Percentiles rank a stretch among this genome's conserved stretches.
Evolutionary conservation across 352 stramenopile genomes (phyloP).

Genomic region (Saprolegnia parasitica): DNA sequence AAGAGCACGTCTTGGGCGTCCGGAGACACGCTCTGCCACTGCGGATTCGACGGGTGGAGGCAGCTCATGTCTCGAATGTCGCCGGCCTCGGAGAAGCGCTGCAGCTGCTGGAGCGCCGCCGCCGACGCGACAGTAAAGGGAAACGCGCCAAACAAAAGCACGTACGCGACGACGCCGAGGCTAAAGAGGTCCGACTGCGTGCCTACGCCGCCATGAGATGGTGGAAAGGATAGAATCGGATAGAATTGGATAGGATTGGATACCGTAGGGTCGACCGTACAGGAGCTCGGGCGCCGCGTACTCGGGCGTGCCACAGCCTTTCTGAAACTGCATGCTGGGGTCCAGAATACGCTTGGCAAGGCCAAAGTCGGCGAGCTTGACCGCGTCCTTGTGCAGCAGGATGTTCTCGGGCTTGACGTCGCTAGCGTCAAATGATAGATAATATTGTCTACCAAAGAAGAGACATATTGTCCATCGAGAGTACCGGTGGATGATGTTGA

Average conservation of each 20-base stretch:
- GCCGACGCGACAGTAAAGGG: slow-evolving; percentile 74
- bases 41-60: slow-evolving; percentile 46
- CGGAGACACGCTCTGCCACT: slow-evolving; percentile 51
- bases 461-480: neutral
- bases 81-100: slow-evolving; percentile 52
- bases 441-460: neutral
- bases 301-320: slow-evolving; percentile 69
- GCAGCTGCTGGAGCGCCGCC: slow-evolving; percentile 52
- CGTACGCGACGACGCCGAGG: slow-evolving; percentile 71
- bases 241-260: too few relatives aligned
- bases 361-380: slow-evolving; percentile 78
- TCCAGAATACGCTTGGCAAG: slow-evolving; percentile 61
- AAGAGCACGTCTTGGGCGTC: slow-evolving; percentile 59
- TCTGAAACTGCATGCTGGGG: slow-evolving; percentile 46
- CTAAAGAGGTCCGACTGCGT: slow-evolving; percentile 78
- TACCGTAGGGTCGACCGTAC: slow-evolving; percentile 54
- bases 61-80: slow-evolving; percentile 82
- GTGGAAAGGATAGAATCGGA: neutral
- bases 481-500: slow-evolving; percentile 39
- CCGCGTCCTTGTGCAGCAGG: slow-evolving; percentile 54
- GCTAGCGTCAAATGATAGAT: slow-evolving; percentile 42
- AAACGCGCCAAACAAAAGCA: slow-evolving; percentile 73
- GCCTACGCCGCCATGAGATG: slow-evolving; percentile 21
- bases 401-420: slow-evolving; percentile 85
- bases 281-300: slow-evolving; percentile 75